Evolutionary conservation across 208 protist genomes (phyloP).

Genomic region (Vickermania ingenoplastis): DNA sequence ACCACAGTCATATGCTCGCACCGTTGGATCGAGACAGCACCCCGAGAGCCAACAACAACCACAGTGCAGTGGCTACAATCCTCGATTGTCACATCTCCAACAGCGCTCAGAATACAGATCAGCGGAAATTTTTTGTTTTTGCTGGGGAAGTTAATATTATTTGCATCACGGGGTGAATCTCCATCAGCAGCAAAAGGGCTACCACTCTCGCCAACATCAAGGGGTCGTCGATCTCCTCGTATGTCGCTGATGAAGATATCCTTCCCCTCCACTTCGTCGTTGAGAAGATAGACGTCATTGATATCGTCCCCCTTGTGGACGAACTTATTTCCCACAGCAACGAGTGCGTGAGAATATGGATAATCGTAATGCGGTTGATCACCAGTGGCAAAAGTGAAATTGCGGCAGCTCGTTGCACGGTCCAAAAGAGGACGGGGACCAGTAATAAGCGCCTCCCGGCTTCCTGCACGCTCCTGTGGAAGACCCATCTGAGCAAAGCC

Average conservation of each 20-base stretch:
- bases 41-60: slow-evolving; percentile 39
- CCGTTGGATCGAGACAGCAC: slow-evolving; percentile 27
- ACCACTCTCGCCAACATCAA: no score
- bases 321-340: slow-evolving; percentile 33
- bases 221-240: slow-evolving; percentile 26
- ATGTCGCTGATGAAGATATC: slow-evolving; percentile 46
- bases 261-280: slow-evolving; percentile 37
- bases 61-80: slow-evolving; percentile 68
- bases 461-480: slow-evolving; percentile 22
- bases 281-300: slow-evolving; percentile 39
- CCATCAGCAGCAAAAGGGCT: no score
- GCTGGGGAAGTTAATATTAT: not conserved
- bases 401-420: slow-evolving; percentile 6
- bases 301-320: slow-evolving; percentile 37
- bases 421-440: not conserved
- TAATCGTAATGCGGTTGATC: slow-evolving; percentile 30
- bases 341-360: slow-evolving; percentile 50
- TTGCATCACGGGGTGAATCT: no score
- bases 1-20: slow-evolving; percentile 50
- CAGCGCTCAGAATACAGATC: slow-evolving; percentile 54
- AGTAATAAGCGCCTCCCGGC: not conserved
- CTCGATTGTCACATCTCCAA: slow-evolving; percentile 52
- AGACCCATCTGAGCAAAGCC: slow-evolving; percentile 48
- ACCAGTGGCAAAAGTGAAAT: slow-evolving; percentile 7
- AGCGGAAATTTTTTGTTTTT: slow-evolving; percentile 22